Base-by-base conservation (phyloP, 75 land plant genomes). In the Isoetes taiwanensis region DNA sequence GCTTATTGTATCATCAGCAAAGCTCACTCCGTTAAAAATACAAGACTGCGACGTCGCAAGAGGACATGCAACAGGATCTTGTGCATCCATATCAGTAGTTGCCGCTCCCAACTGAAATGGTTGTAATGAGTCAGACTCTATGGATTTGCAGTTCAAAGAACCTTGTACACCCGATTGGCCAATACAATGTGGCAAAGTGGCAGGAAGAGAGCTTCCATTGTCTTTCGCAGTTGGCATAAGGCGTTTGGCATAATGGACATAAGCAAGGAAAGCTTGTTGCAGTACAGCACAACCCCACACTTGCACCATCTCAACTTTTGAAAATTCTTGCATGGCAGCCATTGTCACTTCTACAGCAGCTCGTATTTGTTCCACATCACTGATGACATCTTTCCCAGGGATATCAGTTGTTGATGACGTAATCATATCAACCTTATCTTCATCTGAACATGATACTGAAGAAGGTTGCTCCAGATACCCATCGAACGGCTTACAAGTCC, bases 241-340 rank as follows among this genome's bases (percentile, higher is more conserved):
- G 2, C 65, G n/a, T 11, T 63, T 58, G 8, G 63, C 5, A 10
- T 57, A 57, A 19, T 54, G 65, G 12, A 63, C 62, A 33, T 63
- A 63, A 11, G 61, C 37, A 12, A 57, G 65, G 33, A 63, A 63
- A 21, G 65, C 59, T 10, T 63, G 61, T 27, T 63, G 65, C 1
- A 63, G 63, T 14, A 63, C 65, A n/a, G 40, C 65, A 63, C 65
- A 63, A 3, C 65, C 61, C 60, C 66, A 56, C 2, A 64, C 29
- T 60, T 64, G 66, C 28, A 64, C 64, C 17, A 21, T 57, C 30
- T 64, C 64, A 21, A 56, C 64, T 2, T 56, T 64, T 38, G 66
- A 46, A 64, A 64, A 64, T 35, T 56, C 65, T 19, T 0, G 31
- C 66, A 64, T 56, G 19, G 66, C 66, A 1, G 26, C 20, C 41